A percentile compares a stretch with the other conserved stretches of the same genome.
Conservation (phyloP, 2,329 filamentous ascomycete genomes). For the Aspergillus carbonarius region DNA sequence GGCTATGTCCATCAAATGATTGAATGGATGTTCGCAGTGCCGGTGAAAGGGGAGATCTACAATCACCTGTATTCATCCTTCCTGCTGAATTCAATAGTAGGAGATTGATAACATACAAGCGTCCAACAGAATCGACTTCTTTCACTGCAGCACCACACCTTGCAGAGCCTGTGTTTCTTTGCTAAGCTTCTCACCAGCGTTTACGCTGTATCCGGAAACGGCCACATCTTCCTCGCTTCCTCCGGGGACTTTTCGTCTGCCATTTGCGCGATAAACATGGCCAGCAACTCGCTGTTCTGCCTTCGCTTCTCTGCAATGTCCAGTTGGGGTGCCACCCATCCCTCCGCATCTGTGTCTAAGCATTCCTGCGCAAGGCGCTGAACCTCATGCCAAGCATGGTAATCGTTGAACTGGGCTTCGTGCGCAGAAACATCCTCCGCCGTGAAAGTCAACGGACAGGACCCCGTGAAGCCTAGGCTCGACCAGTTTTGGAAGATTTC, state of each 20-base stretch:
- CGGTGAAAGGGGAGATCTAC: too few relatives aligned
- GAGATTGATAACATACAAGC: too few relatives aligned
- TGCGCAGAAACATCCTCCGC: conserved; percentile 29
- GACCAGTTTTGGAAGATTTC: conserved; percentile 31
- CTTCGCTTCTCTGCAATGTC: conserved; percentile 26
- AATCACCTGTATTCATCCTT: too few relatives aligned
- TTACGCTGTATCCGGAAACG: conserved; percentile 12
- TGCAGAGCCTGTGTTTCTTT: too few relatives aligned
- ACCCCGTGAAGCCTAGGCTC: conserved; percentile 22
- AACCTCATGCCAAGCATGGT: conserved; percentile 28
- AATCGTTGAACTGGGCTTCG: conserved; percentile 31
- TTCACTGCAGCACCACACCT: too few relatives aligned
- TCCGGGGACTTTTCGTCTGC: conserved; percentile 18
- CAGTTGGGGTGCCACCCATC: conserved; percentile 35
- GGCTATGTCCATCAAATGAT: too few relatives aligned
- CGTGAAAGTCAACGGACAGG: conserved; percentile 31
- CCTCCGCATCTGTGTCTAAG: conserved; percentile 36
- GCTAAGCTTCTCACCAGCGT: too few relatives aligned
- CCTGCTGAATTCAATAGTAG: too few relatives aligned
- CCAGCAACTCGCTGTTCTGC: conserved; percentile 27
- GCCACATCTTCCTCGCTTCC: conserved; percentile 22
- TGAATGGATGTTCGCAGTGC: too few relatives aligned
- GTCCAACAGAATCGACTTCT: too few relatives aligned
- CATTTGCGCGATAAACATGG: conserved; percentile 20
- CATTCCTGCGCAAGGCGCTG: conserved; percentile 27